Evolutionary conservation across 2,329 filamentous ascomycete genomes (phyloP).

Genomic region (Verticillium nonalfalfae): DNA sequence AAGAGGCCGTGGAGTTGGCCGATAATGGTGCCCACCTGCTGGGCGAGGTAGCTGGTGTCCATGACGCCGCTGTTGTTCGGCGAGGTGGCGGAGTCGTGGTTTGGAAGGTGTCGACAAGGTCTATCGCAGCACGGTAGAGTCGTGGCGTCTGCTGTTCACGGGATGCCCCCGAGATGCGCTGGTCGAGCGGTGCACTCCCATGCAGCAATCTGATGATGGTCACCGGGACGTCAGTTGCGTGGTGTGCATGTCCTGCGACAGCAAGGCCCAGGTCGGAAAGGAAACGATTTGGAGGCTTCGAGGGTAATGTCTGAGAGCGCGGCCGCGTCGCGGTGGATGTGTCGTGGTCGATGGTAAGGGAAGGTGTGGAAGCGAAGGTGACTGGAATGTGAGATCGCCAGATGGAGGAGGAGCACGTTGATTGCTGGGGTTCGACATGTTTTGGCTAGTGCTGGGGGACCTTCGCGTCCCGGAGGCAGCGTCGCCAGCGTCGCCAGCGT

Average conservation of each 20-base stretch:
- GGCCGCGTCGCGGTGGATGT: neutral
- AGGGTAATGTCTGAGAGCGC: neutral
- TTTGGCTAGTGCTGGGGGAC: neutral
- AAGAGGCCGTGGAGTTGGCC: constrained; percentile 89
- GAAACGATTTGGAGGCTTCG: neutral
- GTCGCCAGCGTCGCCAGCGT: neutral
- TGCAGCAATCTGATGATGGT: neutral
- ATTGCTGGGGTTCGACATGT: neutral
- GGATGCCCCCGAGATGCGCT: constrained; percentile 2
- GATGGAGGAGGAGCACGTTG: neutral
- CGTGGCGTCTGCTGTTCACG: constrained; percentile 2
- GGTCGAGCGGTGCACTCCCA: constrained; percentile 1
- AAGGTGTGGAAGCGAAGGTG: neutral
- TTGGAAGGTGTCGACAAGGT: neutral
- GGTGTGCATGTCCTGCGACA: constrained; percentile 1
- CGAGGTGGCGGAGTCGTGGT: neutral
- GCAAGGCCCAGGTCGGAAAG: neutral
- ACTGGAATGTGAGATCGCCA: constrained; percentile 2
- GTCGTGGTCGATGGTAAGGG: neutral
- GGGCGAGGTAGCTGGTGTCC: constrained; percentile 87
- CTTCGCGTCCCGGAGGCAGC: neutral
- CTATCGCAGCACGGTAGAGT: neutral
- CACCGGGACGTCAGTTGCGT: neutral
- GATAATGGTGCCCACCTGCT: constrained; percentile 93
- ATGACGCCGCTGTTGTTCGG: constrained; percentile 36